These are phyloP conservation scores for Przewalskia tangutica DNA, from an alignment of 257 asterid genomes.

Conservation along the genomic window DNA sequence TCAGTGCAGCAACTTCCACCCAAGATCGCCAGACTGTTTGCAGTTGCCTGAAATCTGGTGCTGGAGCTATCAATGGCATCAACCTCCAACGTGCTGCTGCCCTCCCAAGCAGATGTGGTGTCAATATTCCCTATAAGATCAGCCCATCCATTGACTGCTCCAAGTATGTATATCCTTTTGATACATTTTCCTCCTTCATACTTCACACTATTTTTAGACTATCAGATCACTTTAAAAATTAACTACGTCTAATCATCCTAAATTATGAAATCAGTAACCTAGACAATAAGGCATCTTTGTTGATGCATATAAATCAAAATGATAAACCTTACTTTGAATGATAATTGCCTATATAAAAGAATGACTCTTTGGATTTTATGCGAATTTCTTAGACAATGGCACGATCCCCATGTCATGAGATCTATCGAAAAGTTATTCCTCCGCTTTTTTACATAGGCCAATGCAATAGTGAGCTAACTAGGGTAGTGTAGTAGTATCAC, in stretches of 20 bases:
- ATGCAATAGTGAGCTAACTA: neutral
- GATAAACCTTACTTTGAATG: neutral
- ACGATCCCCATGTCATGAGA: neutral
- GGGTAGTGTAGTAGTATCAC: neutral
- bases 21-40: slow-evolving; percentile 47
- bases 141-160: slow-evolving; percentile 44
- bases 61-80: slow-evolving; percentile 16
- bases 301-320: neutral
- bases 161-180: slow-evolving; percentile 9
- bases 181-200: neutral
- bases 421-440: neutral
- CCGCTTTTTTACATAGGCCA: neutral
- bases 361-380: too few species aligned
- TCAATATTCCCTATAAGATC: slow-evolving; percentile 41
- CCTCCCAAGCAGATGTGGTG: slow-evolving; percentile 42
- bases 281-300: neutral
- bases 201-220: neutral
- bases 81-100: slow-evolving; percentile 21
- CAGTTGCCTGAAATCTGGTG: slow-evolving; percentile 37
- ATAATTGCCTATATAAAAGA: too few species aligned
- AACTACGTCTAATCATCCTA: neutral
- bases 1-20: slow-evolving; percentile 17
- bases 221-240: too few species aligned
- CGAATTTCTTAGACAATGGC: neutral
- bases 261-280: neutral